Base-by-base conservation (phyloP, 176 grass and related monocot species). In the Oropetium thomaeum region DNA sequence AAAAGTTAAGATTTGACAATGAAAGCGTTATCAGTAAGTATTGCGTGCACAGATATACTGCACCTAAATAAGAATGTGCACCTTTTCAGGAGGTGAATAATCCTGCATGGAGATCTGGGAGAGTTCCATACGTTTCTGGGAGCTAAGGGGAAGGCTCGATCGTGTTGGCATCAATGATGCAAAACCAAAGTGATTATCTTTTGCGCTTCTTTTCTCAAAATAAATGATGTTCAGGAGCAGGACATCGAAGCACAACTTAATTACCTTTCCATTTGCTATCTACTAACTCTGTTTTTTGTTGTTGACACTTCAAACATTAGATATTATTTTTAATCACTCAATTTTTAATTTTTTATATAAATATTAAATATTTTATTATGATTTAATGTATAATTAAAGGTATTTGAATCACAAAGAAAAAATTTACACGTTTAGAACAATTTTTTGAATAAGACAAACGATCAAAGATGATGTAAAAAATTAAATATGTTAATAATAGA, bases 91-190 rank as follows among this genome's bases (percentile, higher is more conserved):
- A 58, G 19, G 67, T 51, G 40, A 61, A 61, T 60, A 78, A 59
- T 27, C 15, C 15, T 55, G 54, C 40, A 59, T 42, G 26, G 23
- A 82, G 23, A 82, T 73, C 39, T 71, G 67, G 59, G 60, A 61
- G 73, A 78, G 79, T 87, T 60, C 65, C 35, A 41, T 37, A 82
- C 79, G 85, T 78, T 78, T 73, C 85, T 59, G 38, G 22, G 39
- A 67, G 65, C 40, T 76, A 48, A 48, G 58, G 13, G 27, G n/a
- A n/a, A 43, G 54, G 80, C 47, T 66, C 48, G n/a, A n/a, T n/a
- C n/a, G n/a, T n/a, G 49, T 59, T 29, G 64, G 53, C 23, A 30
- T 52, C 64, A 30, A 76, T 49, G 38, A 62, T 58, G 26, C 25
- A 67, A 68, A 32, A 16, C 20, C 5, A 34, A 80, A 65, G 13